Percentiles rank a stretch among this genome's conserved stretches.
Evolutionary conservation across 169 alveolate species (phyloP).

Genomic region (Eimeria zaria): DNA sequence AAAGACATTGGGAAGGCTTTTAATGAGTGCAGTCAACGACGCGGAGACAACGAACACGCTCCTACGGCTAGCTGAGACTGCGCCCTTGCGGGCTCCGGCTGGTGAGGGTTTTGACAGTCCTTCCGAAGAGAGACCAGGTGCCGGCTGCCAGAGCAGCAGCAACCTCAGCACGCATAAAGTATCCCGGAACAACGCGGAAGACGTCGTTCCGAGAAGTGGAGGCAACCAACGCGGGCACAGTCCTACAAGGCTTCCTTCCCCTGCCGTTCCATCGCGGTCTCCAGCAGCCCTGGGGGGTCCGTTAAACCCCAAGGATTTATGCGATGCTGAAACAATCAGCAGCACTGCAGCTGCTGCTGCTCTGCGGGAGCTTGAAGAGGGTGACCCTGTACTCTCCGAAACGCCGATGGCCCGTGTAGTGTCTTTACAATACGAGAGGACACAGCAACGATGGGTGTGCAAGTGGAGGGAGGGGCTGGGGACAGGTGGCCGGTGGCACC

Average conservation of each 20-base stretch:
- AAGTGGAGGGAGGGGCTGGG: slow-evolving; percentile 78
- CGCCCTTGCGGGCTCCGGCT: slow-evolving; percentile 22
- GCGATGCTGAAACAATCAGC: slow-evolving; percentile 3
- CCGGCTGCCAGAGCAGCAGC: slow-evolving; percentile 6
- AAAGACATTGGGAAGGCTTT: slow-evolving; percentile 1
- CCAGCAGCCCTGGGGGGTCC: not conserved
- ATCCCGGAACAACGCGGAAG: slow-evolving; percentile 54
- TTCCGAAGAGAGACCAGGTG: slow-evolving; percentile 21
- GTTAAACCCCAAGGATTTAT: not conserved
- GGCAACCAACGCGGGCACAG: slow-evolving; percentile 32
- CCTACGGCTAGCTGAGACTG: slow-evolving; percentile 45
- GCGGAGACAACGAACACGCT: slow-evolving; percentile 27
- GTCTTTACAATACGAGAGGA: slow-evolving; percentile 80
- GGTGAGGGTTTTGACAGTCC: slow-evolving; percentile 34
- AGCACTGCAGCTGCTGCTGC: slow-evolving; percentile 79
- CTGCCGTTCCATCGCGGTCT: slow-evolving; percentile 29
- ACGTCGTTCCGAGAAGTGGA: not conserved
- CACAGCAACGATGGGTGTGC: slow-evolving; percentile 85
- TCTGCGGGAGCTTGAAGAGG: slow-evolving; percentile 56
- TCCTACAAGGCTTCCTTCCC: not conserved
- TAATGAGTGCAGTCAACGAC: slow-evolving; percentile 8
- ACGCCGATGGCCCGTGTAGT: slow-evolving; percentile 81
- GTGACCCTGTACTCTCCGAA: slow-evolving; percentile 32
- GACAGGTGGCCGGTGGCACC: slow-evolving; percentile 72
- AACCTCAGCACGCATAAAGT: slow-evolving; percentile 17